A percentile compares a stretch with the other conserved stretches of the same genome.
Evolutionary conservation across 169 alveolate genomes (phyloP).

Genomic region (Cryptosporidium andersoni): DNA sequence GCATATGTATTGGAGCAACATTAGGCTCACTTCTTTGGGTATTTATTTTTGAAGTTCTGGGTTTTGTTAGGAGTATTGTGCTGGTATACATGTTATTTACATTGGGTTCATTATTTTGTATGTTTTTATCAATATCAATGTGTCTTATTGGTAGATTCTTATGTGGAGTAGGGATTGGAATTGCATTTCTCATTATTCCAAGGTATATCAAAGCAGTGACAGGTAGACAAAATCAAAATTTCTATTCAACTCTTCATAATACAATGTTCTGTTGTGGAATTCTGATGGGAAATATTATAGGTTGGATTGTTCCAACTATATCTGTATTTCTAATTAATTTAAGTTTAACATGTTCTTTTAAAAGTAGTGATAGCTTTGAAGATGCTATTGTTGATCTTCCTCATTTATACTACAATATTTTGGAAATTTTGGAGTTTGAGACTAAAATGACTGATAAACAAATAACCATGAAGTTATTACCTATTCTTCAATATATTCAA

Average conservation of each 20-base stretch:
- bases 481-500: not conserved
- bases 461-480: not conserved
- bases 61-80: conserved; percentile 27
- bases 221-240: conserved; percentile 46
- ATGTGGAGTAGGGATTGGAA: conserved; percentile 50
- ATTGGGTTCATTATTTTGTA: conserved; percentile 32
- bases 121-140: not conserved
- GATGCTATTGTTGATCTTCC: not conserved
- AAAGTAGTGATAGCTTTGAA: not conserved
- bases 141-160: conserved; percentile 31
- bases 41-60: conserved; percentile 6
- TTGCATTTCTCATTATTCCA: conserved; percentile 25
- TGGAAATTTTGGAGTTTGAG: not conserved
- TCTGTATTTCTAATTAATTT: not conserved
- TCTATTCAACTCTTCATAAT: conserved; percentile 45
- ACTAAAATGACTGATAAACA: not conserved
- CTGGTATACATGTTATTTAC: conserved; percentile 13
- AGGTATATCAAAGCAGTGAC: conserved; percentile 47
- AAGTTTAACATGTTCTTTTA: not conserved
- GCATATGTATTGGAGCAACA: conserved; percentile 17
- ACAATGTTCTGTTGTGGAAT: conserved; percentile 59
- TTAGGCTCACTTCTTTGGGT: conserved; percentile 23
- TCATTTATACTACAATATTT: not conserved
- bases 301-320: not conserved
- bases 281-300: conserved; percentile 20